phyloP scores from a whole-genome alignment of 129 eudicot genomes.

The Artemisia annua region DNA sequence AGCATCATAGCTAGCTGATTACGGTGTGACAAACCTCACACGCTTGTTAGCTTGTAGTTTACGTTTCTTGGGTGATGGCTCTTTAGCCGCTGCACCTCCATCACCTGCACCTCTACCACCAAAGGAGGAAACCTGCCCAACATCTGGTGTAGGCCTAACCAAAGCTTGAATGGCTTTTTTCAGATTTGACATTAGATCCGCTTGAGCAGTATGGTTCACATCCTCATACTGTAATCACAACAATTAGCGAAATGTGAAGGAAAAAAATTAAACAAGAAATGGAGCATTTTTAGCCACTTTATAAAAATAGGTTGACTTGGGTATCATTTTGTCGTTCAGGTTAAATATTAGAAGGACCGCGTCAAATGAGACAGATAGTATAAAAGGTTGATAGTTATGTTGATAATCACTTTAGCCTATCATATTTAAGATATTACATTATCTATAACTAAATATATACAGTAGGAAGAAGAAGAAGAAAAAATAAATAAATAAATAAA shows the following conservation, averaged over 20 bases:
- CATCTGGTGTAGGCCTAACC: slow-evolving; percentile 1
- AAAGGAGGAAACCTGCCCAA: background rate
- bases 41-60: background rate
- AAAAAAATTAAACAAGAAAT: background rate
- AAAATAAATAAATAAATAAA: too few species aligned
- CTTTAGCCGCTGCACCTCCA: background rate
- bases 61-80: slow-evolving; percentile 14
- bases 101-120: background rate
- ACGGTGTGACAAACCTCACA: background rate
- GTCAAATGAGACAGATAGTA: background rate
- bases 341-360: background rate
- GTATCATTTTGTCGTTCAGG: too few species aligned
- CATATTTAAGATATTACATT: background rate
- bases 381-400: background rate
- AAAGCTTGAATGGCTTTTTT: slow-evolving; percentile 25
- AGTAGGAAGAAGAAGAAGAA: too few species aligned
- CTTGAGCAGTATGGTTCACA: background rate
- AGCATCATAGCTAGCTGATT: background rate
- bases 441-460: too few species aligned
- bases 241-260: background rate
- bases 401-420: too few species aligned
- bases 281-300: background rate
- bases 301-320: background rate
- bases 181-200: background rate
- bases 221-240: slow-evolving; percentile 15